phyloP scores from a whole-genome alignment of 306 rosid genomes.

The Dryas octopetala region DNA sequence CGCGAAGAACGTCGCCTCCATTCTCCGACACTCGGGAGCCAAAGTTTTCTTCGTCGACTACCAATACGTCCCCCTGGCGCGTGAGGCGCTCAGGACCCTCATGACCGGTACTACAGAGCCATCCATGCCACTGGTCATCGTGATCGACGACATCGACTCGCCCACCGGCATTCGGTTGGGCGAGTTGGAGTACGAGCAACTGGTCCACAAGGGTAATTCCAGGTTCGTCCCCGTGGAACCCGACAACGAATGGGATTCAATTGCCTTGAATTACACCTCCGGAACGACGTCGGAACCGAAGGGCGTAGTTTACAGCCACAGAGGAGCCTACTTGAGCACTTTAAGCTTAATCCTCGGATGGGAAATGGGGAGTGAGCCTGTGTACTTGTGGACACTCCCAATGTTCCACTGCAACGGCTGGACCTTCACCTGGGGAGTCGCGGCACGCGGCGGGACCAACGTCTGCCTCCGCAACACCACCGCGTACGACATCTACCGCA shows the following conservation, averaged over 20 bases:
- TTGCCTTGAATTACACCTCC: constrained; percentile 81
- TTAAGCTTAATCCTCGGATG: too few relatives aligned
- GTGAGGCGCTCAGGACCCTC: constrained; percentile 55
- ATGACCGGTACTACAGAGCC: constrained; percentile 1
- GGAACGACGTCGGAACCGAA: constrained; percentile 92
- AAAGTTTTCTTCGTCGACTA: constrained; percentile 77
- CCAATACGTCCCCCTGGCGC: constrained; percentile 48
- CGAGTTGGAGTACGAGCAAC: constrained; percentile 70
- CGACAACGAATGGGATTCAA: constrained; percentile 70
- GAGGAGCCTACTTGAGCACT: too few relatives aligned
- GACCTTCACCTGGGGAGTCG: too few relatives aligned
- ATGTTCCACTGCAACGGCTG: too few relatives aligned
- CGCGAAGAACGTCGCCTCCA: constrained; percentile 62
- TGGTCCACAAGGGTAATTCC: constrained; percentile 48
- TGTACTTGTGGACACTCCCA: too few relatives aligned
- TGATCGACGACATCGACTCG: constrained; percentile 71
- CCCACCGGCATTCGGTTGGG: constrained; percentile 73
- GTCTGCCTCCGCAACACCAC: too few relatives aligned
- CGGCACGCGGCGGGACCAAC: too few relatives aligned
- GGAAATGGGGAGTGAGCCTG: too few relatives aligned
- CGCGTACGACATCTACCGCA: too few relatives aligned
- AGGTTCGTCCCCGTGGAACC: constrained; percentile 20
- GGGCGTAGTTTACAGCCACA: constrained; percentile 87
- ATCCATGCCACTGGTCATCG: constrained; percentile 61
- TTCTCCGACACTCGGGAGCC: constrained; percentile 74